These are phyloP conservation scores for Grifola frondosa DNA, from an alignment of 1,284 basidiomycete genomes.

Conservation along the genomic window DNA sequence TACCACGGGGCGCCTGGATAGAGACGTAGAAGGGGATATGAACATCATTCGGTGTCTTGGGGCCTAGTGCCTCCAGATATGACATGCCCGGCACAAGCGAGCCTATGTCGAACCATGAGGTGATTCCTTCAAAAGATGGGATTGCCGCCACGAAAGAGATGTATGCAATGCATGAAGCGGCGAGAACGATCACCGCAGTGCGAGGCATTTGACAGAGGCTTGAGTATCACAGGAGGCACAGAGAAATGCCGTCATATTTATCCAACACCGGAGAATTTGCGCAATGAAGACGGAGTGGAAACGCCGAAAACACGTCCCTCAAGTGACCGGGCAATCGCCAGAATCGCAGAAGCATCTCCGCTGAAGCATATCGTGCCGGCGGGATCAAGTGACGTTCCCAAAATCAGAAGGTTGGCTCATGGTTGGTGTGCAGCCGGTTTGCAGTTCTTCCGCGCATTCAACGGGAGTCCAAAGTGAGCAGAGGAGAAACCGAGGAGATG, in stretches of 20 bases:
- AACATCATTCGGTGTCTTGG: conserved; percentile 15
- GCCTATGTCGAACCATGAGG: conserved; percentile 41
- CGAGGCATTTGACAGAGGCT: conserved; percentile 14
- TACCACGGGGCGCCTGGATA: conserved; percentile 28
- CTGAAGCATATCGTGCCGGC: conserved; percentile 15
- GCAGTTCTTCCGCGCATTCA: too few relatives aligned
- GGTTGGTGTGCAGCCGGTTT: too few relatives aligned
- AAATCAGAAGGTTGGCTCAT: too few relatives aligned
- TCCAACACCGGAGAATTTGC: conserved; percentile 12
- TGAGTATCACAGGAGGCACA: conserved; percentile 1
- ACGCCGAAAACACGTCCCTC: too few relatives aligned
- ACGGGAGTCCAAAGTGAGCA: too few relatives aligned
- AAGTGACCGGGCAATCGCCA: too few relatives aligned
- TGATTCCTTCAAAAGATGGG: conserved; percentile 48
- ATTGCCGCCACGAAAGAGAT: conserved; percentile 33
- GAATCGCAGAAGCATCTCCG: not conserved
- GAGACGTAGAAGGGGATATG: conserved; percentile 40
- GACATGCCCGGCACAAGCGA: conserved; percentile 50
- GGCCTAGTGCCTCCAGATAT: conserved; percentile 45
- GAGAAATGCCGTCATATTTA: conserved; percentile 11
- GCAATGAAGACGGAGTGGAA: too few relatives aligned
- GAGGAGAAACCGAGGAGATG: conserved; percentile 31
- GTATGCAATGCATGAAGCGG: conserved; percentile 22
- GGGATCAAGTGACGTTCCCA: conserved; percentile 7
- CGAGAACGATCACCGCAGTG: conserved; percentile 17